Conservation (phyloP, 441 rosid genomes). For the Monsonia emarginata region DNA sequence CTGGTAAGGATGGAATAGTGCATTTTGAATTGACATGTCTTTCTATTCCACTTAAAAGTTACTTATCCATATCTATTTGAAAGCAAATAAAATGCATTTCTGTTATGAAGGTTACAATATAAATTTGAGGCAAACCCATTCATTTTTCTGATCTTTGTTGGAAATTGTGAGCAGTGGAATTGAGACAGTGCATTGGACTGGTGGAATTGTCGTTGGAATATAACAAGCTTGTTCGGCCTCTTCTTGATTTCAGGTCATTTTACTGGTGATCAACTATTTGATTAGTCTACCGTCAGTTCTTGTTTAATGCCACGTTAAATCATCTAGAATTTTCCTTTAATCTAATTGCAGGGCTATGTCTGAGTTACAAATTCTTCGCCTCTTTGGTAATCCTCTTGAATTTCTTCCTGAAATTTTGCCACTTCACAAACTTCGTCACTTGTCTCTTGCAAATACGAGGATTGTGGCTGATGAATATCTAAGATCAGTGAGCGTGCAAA, state of each 20-base stretch:
- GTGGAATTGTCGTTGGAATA: conserved; percentile 84
- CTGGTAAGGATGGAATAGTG: conserved; percentile 46
- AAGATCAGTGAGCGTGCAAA: conserved; percentile 79
- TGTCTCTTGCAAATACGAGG: conserved; percentile 84
- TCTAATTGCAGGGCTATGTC: conserved; percentile 81
- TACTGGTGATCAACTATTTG: conserved; percentile 9
- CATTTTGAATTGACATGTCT: neutral
- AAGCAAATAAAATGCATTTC: conserved; percentile 3
- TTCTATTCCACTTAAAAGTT: neutral
- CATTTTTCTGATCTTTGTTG: conserved; percentile 21
- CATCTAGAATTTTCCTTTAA: conserved; percentile 16
- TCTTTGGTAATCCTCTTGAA: conserved; percentile 93
- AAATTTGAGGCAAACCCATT: conserved; percentile 5
- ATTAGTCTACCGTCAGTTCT: conserved; percentile 11
- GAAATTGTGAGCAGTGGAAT: conserved; percentile 55
- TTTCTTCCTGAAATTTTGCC: conserved; percentile 96
- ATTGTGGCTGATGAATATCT: conserved; percentile 83
- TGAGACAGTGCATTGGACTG: conserved; percentile 67
- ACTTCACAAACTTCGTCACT: conserved; percentile 69
- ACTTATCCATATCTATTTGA: conserved; percentile 10
- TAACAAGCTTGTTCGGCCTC: conserved; percentile 89
- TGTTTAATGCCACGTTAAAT: conserved; percentile 13
- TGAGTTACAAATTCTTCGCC: conserved; percentile 67
- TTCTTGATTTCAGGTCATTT: conserved; percentile 94
- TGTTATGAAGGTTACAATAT: conserved; percentile 5